These are phyloP conservation scores for Fusarium duplospermum DNA, from an alignment of 2,329 filamentous ascomycete species.

Conservation along the genomic window DNA sequence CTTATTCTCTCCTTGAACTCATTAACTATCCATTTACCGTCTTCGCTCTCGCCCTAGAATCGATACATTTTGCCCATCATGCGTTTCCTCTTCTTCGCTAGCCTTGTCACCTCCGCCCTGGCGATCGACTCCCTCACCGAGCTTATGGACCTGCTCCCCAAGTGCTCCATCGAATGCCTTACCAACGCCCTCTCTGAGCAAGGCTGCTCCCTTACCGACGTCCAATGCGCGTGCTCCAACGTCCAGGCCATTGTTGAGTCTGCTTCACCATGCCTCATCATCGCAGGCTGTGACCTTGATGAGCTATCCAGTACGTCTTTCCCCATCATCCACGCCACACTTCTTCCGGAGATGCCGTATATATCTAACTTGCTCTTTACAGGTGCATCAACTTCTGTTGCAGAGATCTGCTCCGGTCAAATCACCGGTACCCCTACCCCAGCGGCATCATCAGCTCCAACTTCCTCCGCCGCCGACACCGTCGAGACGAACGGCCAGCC, in stretches of 20 bases:
- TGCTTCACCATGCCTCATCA: conserved; percentile 51
- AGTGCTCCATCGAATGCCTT: conserved; percentile 55
- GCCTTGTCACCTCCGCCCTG: conserved; percentile 25
- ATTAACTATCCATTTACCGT: background rate
- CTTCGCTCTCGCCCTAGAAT: background rate
- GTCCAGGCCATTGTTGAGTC: conserved; percentile 48
- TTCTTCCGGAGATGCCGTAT: background rate
- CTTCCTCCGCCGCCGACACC: background rate
- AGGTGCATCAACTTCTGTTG: background rate
- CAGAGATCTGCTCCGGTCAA: conserved; percentile 11
- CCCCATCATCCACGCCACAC: background rate
- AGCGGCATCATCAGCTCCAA: background rate
- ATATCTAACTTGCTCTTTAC: background rate
- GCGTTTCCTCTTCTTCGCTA: conserved; percentile 15
- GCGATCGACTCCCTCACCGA: conserved; percentile 21
- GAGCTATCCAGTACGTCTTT: conserved; percentile 50
- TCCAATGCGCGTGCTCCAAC: conserved; percentile 54
- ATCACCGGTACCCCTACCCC: conserved; percentile 2
- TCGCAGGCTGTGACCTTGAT: conserved; percentile 48
- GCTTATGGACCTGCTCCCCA: conserved; percentile 46
- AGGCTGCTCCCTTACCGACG: conserved; percentile 50
- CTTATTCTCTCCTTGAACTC: background rate
- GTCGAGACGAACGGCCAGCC: conserved; percentile 7
- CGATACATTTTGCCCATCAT: background rate
- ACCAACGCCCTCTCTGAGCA: conserved; percentile 44